Evolutionary conservation across 257 asterid genomes (phyloP).

Genomic region (Petrea volubilis): DNA sequence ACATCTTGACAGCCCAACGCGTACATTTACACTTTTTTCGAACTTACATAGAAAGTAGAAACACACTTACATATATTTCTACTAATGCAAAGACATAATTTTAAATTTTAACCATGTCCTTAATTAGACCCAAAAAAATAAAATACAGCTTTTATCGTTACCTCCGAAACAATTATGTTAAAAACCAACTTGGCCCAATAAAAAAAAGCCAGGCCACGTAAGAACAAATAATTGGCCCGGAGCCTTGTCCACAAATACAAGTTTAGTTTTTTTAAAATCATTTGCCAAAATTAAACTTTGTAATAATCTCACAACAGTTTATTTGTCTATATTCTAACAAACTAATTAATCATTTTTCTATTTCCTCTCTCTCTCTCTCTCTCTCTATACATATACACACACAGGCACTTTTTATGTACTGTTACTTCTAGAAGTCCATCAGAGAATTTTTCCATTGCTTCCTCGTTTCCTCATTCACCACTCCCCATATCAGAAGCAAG

Average conservation of each 20-base stretch:
- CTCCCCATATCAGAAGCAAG: background rate
- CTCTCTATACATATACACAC: background rate
- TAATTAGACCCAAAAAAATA: no score
- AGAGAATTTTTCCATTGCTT: background rate
- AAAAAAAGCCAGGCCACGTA: background rate
- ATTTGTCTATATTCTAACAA: background rate
- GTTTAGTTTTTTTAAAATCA: background rate
- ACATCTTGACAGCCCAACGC: conserved; percentile 15
- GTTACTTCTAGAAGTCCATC: background rate
- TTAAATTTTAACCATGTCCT: no score
- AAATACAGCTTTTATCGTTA: no score
- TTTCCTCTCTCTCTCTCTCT: background rate
- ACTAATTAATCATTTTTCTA: background rate
- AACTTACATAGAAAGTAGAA: background rate
- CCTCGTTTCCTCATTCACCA: background rate
- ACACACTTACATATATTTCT: no score
- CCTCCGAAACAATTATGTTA: no score
- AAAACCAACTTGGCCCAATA: no score
- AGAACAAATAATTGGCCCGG: conserved; percentile 6
- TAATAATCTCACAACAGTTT: conserved; percentile 20
- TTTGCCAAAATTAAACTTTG: background rate
- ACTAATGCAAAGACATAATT: no score
- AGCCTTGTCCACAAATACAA: conserved; percentile 3
- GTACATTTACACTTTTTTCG: background rate
- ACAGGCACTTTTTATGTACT: background rate